Evolutionary conservation across 176 grass and related monocot species (phyloP).

Genomic region (Zea mays): Zm-B73-REFERENCE-NAM-5.0 NC_050096.1:181027001-181027500

Average conservation of each 20-base stretch:
- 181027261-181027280: constrained; percentile 60
- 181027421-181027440: constrained; percentile 59
- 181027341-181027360: constrained; percentile 34
- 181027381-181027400: constrained; percentile 57
- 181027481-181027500: constrained; percentile 60
- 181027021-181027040: constrained; percentile 49
- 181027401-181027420: constrained; percentile 63
- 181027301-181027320: constrained; percentile 49
- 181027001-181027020: constrained; percentile 30
- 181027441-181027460: constrained; percentile 48
- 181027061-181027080: constrained; percentile 65
- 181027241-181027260: constrained; percentile 43
- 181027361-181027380: constrained; percentile 47
- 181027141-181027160: constrained; percentile 50
- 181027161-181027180: constrained; percentile 46
- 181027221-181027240: constrained; percentile 62
- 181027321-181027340: constrained; percentile 60
- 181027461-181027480: constrained; percentile 56
- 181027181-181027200: constrained; percentile 64
- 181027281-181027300: constrained; percentile 67
- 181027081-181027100: constrained; percentile 46
- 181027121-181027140: constrained; percentile 46
- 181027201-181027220: constrained; percentile 29
- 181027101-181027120: constrained; percentile 21
- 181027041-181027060: constrained; percentile 41